Conservation (phyloP, 2,329 filamentous ascomycete species). For the Trichoderma koningii region DNA sequence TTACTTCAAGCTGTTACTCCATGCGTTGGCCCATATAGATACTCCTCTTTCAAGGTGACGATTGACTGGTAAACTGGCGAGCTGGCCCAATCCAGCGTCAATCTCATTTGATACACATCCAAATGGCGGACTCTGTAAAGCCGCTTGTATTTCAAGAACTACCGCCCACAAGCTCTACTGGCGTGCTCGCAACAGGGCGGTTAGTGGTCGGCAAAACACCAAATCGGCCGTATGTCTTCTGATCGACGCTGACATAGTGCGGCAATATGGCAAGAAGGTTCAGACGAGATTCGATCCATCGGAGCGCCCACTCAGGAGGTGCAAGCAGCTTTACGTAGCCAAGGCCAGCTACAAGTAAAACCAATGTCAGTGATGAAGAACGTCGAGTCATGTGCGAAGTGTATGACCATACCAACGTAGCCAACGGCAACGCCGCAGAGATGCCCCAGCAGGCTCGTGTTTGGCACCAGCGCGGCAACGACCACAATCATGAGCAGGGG, state of each 20-base stretch:
- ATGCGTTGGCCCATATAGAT: not conserved
- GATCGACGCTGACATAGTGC: conserved; percentile 91
- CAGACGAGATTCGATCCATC: conserved; percentile 86
- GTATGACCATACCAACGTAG: conserved; percentile 70
- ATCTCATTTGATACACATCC: conserved; percentile 4
- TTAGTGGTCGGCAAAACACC: conserved; percentile 73
- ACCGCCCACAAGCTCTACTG: conserved; percentile 59
- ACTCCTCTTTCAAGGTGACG: not conserved
- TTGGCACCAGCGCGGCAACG: conserved; percentile 74
- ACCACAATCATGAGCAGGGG: conserved; percentile 77
- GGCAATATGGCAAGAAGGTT: conserved; percentile 82
- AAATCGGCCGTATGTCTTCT: conserved; percentile 92
- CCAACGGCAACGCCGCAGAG: conserved; percentile 80
- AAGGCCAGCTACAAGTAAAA: conserved; percentile 64
- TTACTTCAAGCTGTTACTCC: not conserved
- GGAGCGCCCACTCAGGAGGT: conserved; percentile 82
- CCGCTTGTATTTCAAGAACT: conserved; percentile 32
- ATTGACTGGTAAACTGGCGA: not conserved
- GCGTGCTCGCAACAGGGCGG: conserved; percentile 45
- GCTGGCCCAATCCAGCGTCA: not conserved
- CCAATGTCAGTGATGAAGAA: not conserved
- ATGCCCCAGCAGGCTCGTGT: conserved; percentile 83
- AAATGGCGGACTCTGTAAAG: not conserved
- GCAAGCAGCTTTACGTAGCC: conserved; percentile 88
- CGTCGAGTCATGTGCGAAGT: not conserved